These are phyloP conservation scores for Penicillium pulvis DNA, from an alignment of 495 filamentous ascomycete genomes.

Conservation along the genomic window DNA sequence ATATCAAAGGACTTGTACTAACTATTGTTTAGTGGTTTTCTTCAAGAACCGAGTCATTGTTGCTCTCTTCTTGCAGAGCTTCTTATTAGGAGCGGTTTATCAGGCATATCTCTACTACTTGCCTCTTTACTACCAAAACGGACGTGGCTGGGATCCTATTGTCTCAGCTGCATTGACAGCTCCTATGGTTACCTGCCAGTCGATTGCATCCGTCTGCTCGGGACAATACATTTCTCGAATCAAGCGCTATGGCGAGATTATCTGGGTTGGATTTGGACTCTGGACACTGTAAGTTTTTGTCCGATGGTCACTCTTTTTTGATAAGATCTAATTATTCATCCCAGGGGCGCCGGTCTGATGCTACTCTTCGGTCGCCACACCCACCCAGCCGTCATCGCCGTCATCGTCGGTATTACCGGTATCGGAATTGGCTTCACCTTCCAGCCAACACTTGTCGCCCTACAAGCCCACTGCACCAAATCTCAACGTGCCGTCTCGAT, in stretches of 20 bases:
- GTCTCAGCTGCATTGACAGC: conserved; percentile 52
- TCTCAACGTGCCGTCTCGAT: conserved; percentile 63
- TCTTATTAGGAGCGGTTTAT: conserved; percentile 61
- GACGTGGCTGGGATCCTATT: conserved; percentile 51
- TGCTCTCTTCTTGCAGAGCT: conserved; percentile 59
- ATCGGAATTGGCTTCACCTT: conserved; percentile 60
- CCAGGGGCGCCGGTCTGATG: conserved; percentile 54
- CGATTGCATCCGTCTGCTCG: conserved; percentile 51
- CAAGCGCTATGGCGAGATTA: conserved; percentile 59
- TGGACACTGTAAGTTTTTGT: conserved; percentile 50
- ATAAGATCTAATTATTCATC: neutral
- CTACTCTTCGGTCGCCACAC: conserved; percentile 51
- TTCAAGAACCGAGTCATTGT: conserved; percentile 56
- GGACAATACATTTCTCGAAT: conserved; percentile 59
- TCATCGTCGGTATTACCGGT: conserved; percentile 56
- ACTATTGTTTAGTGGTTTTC: conserved; percentile 43
- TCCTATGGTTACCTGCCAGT: conserved; percentile 56
- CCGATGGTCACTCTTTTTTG: neutral
- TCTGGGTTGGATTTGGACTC: conserved; percentile 55
- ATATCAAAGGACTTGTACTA: conserved; percentile 10
- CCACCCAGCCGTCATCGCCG: conserved; percentile 49
- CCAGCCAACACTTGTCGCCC: conserved; percentile 63
- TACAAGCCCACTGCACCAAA: conserved; percentile 61
- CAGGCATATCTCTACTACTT: conserved; percentile 58
- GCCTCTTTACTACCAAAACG: conserved; percentile 57